Conservation (phyloP, 352 stramenopile species). For the Thalassiosira hispida region DNA sequence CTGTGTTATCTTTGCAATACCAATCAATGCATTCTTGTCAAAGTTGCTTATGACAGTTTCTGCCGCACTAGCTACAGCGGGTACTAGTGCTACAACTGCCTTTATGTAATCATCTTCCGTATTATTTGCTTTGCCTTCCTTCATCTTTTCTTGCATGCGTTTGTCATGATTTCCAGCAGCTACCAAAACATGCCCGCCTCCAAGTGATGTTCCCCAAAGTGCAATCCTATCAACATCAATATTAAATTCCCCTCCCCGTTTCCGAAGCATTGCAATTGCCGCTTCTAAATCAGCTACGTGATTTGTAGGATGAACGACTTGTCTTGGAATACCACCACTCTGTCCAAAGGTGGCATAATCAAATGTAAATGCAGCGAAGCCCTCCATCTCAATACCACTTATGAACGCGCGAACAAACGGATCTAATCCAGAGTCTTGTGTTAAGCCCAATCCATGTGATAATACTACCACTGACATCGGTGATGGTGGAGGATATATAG, state of each 20-base stretch:
- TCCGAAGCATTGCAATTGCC: constrained; percentile 7
- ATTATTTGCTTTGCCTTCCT: neutral
- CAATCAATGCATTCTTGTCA: neutral
- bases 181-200: constrained; percentile 37
- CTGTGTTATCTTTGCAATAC: neutral
- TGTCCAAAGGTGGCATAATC: constrained; percentile 49
- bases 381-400: neutral
- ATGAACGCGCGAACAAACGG: constrained; percentile 28
- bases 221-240: constrained; percentile 34
- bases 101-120: neutral
- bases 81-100: constrained; percentile 34
- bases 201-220: constrained; percentile 44
- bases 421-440: constrained; percentile 20
- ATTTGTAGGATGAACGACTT: constrained; percentile 21
- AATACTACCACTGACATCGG: constrained; percentile 15
- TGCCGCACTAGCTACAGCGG: constrained; percentile 19
- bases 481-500: too few relatives aligned
- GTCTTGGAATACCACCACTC: constrained; percentile 19
- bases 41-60: constrained; percentile 24
- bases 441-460: constrained; percentile 37
- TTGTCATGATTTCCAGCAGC: neutral
- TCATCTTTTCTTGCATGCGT: too few relatives aligned
- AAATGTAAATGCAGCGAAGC: constrained; percentile 43
- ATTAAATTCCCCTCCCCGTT: too few relatives aligned
- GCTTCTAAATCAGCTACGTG: constrained; percentile 34